Evolutionary conservation across 768 basidiomycete species (phyloP).

Genomic region (Boletus tylopilopsis): DNA sequence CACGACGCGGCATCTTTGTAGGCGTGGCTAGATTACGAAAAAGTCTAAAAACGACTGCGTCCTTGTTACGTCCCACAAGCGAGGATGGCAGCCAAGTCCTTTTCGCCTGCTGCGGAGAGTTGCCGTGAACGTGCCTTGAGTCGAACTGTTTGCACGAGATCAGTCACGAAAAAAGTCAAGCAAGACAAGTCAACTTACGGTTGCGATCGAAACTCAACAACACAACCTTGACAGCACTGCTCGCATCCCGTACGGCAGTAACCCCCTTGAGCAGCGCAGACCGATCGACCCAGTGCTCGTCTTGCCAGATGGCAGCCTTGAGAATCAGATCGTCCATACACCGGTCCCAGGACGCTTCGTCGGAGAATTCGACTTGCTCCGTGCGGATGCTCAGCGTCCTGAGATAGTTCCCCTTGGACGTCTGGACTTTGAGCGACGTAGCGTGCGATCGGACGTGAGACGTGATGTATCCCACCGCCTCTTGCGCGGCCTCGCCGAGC

Average conservation of each 20-base stretch:
- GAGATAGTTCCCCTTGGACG: conserved; percentile 92
- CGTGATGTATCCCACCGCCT: conserved; percentile 73
- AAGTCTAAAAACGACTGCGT: not conserved
- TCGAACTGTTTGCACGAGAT: conserved; percentile 57
- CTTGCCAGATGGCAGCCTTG: conserved; percentile 89
- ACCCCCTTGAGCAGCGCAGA: conserved; percentile 57
- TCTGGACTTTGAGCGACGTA: conserved; percentile 87
- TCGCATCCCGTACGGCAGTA: conserved; percentile 34
- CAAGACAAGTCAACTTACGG: conserved; percentile 46
- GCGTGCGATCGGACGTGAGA: conserved; percentile 71
- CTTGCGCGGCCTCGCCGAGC: conserved; percentile 71
- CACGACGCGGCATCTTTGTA: conserved; percentile 1
- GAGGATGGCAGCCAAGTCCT: conserved; percentile 74
- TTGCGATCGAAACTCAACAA: conserved; percentile 91
- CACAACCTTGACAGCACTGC: conserved; percentile 72
- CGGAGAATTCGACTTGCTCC: conserved; percentile 75
- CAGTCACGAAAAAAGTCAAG: conserved; percentile 7
- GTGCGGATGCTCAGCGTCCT: conserved; percentile 75
- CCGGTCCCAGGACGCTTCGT: conserved; percentile 49
- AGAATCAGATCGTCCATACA: conserved; percentile 96
- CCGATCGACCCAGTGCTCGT: conserved; percentile 88
- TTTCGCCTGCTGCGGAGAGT: conserved; percentile 81
- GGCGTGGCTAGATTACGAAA: conserved; percentile 3
- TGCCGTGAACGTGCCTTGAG: conserved; percentile 87
- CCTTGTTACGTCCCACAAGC: conserved; percentile 29